Evolutionary conservation across 257 asterid genomes (phyloP).

Genomic region (Nyctanthes arbortristis): DNA sequence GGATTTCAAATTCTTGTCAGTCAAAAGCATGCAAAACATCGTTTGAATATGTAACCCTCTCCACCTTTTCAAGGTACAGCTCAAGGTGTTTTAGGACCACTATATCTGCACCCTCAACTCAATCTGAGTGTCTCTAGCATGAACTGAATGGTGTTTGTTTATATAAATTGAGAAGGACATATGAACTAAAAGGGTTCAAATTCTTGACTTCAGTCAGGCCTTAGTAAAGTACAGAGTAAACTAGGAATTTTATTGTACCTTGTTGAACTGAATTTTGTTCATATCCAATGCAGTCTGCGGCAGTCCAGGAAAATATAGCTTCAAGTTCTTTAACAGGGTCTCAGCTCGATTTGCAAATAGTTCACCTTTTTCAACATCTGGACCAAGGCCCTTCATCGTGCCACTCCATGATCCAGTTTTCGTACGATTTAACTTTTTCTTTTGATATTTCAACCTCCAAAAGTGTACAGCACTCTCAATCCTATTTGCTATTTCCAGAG

Average conservation of each 20-base stretch:
- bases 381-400: constrained; percentile 51
- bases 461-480: constrained; percentile 70
- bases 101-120: background rate
- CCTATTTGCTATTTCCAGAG: constrained; percentile 76
- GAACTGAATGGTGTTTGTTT: background rate
- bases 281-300: constrained; percentile 81
- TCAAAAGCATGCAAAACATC: too few species aligned
- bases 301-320: constrained; percentile 75
- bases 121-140: too few species aligned
- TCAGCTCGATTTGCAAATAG: constrained; percentile 73
- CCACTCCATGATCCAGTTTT: constrained; percentile 65
- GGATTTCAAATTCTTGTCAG: background rate
- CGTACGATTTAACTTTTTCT: constrained; percentile 41
- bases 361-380: constrained; percentile 59
- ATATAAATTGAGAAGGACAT: background rate
- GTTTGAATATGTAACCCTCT: too few species aligned
- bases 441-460: constrained; percentile 71
- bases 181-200: background rate
- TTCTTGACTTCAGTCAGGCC: background rate
- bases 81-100: background rate
- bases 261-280: constrained; percentile 82
- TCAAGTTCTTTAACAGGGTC: constrained; percentile 65
- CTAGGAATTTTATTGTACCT: constrained; percentile 43
- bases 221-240: background rate
- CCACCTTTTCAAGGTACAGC: background rate